Evolutionary conservation across 2,329 filamentous ascomycete species (phyloP).

Genomic region (Aspergillus pseudoviridinutans): DNA sequence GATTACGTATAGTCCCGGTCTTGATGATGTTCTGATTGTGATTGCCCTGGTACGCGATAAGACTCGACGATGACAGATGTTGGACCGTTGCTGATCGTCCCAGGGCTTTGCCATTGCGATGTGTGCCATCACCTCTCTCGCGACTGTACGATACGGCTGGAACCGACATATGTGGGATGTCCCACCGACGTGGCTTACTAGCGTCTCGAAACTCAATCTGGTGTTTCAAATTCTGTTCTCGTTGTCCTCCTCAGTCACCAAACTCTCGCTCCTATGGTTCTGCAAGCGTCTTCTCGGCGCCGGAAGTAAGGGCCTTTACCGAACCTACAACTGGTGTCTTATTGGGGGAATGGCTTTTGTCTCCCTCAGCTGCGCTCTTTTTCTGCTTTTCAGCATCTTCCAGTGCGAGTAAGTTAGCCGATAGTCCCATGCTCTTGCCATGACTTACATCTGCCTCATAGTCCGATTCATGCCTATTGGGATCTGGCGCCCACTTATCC

Average conservation of each 20-base stretch:
- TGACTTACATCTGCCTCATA: conserved; percentile 5
- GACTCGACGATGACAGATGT: neutral
- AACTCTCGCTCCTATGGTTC: conserved; percentile 38
- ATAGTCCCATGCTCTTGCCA: neutral
- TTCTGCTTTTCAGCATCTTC: conserved; percentile 34
- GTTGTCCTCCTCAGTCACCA: conserved; percentile 31
- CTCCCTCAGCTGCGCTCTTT: conserved; percentile 29
- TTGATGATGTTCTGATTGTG: conserved; percentile 47
- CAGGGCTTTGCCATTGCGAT: conserved; percentile 35
- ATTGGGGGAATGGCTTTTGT: conserved; percentile 12
- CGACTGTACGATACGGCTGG: conserved; percentile 32
- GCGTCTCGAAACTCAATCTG: conserved; percentile 35
- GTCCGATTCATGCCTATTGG: conserved; percentile 33
- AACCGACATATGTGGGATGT: conserved; percentile 43
- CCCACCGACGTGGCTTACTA: conserved; percentile 22
- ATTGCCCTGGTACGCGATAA: conserved; percentile 34
- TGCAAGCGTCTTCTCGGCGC: conserved; percentile 30
- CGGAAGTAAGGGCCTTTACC: conserved; percentile 25
- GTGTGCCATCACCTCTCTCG: conserved; percentile 30
- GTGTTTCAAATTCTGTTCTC: conserved; percentile 36
- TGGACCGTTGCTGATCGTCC: neutral
- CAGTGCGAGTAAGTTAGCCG: conserved; percentile 36
- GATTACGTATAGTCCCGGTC: conserved; percentile 44
- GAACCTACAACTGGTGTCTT: conserved; percentile 22
- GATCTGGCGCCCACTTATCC: conserved; percentile 22